Evolutionary conservation across 2,329 filamentous ascomycete genomes (phyloP).

Genomic region (Gnomoniopsis smithogilvyi): DNA sequence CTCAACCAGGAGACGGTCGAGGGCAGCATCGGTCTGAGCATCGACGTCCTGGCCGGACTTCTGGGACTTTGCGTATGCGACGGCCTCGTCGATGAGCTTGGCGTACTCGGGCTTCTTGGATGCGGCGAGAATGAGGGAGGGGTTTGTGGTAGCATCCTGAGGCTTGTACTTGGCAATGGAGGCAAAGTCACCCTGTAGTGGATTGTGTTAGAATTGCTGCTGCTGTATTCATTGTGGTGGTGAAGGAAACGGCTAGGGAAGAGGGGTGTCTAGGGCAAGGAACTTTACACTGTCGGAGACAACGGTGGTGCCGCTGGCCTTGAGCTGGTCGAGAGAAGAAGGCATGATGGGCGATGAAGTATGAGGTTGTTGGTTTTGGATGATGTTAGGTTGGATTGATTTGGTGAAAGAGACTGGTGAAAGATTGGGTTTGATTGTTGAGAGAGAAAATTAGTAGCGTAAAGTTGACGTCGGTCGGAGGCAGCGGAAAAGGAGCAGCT

Average conservation of each 20-base stretch:
- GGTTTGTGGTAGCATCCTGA: constrained; percentile 99
- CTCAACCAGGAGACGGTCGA: constrained; percentile 93
- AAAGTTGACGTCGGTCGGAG: background rate
- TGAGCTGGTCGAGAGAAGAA: constrained; percentile 92
- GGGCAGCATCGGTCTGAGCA: constrained; percentile 80
- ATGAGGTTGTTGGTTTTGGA: background rate
- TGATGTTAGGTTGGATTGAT: background rate
- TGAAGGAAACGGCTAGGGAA: background rate
- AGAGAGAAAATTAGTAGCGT: background rate
- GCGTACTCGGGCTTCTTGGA: constrained; percentile 98
- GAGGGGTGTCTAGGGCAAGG: background rate
- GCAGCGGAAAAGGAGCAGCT: background rate
- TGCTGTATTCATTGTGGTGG: too few species aligned
- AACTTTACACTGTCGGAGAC: constrained; percentile 79
- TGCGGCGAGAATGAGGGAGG: constrained; percentile 94
- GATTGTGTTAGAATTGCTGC: background rate
- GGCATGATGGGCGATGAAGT: constrained; percentile 56
- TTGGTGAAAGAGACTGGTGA: background rate
- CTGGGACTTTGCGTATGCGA: constrained; percentile 79
- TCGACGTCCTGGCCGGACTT: constrained; percentile 58
- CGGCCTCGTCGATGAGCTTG: constrained; percentile 81
- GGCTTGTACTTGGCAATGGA: constrained; percentile 99
- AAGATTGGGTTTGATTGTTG: background rate
- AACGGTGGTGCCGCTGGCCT: constrained; percentile 93
- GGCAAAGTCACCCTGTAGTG: constrained; percentile 56